phyloP scores from a whole-genome alignment of 2,329 filamentous ascomycete genomes.

The Simplicillium sp. region DNA sequence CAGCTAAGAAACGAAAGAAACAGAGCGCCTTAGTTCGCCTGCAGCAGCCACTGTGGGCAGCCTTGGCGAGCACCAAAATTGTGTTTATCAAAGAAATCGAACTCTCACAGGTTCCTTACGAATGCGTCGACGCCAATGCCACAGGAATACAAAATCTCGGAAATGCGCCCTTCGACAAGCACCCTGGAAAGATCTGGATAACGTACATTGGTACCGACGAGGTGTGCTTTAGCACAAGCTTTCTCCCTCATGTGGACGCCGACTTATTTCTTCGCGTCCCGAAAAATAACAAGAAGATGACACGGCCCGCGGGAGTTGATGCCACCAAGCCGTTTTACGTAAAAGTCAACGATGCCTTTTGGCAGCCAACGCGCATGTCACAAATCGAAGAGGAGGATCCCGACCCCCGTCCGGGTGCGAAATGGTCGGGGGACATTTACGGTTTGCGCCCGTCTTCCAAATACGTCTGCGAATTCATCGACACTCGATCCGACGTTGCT shows the following conservation, averaged over 20 bases:
- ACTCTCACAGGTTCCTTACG: constrained; percentile 66
- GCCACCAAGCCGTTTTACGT: constrained; percentile 69
- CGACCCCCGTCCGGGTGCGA: constrained; percentile 30
- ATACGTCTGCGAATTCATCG: constrained; percentile 71
- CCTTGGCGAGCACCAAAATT: constrained; percentile 90
- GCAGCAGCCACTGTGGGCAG: constrained; percentile 88
- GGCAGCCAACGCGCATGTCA: constrained; percentile 68
- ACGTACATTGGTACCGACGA: constrained; percentile 71
- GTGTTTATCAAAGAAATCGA: constrained; percentile 89
- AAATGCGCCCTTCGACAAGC: constrained; percentile 62
- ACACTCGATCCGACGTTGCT: constrained; percentile 53
- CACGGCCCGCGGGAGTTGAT: constrained; percentile 45
- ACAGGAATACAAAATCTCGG: constrained; percentile 70
- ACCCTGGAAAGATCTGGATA: constrained; percentile 70
- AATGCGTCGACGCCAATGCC: constrained; percentile 64
- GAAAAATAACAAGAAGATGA: constrained; percentile 16
- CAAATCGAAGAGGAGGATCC: constrained; percentile 27
- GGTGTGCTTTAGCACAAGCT: constrained; percentile 65
- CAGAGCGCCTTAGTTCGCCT: constrained; percentile 85
- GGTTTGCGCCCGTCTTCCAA: constrained; percentile 62
- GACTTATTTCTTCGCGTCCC: constrained; percentile 11
- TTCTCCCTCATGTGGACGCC: constrained; percentile 41
- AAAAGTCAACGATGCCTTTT: constrained; percentile 67
- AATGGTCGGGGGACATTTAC: constrained; percentile 65
- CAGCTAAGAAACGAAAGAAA: constrained; percentile 76